phyloP scores from a whole-genome alignment of 805 yeast species.

The Yamadazyma takamatsuzukensis region DNA sequence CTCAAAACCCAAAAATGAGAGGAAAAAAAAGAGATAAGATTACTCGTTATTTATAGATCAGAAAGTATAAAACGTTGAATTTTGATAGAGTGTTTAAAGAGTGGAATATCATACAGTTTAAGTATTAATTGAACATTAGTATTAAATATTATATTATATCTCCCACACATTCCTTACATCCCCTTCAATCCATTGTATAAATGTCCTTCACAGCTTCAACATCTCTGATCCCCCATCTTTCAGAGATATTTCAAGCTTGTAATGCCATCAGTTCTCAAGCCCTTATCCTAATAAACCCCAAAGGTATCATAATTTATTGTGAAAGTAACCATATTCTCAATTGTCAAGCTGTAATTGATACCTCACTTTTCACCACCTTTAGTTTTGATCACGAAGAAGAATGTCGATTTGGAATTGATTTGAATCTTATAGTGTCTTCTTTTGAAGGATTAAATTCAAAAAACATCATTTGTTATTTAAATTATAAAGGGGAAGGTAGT shows the following conservation, averaged over 20 bases:
- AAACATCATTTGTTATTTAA: conserved; percentile 30
- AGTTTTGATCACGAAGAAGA: conserved; percentile 14
- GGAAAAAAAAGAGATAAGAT: no score
- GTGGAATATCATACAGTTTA: no score
- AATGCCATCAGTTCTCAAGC: conserved; percentile 32
- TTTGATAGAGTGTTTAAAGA: no score
- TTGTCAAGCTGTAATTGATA: conserved; percentile 32
- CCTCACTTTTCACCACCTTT: conserved; percentile 31
- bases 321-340: conserved; percentile 36
- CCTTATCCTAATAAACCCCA: conserved; percentile 26
- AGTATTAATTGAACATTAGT: no score
- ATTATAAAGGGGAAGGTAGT: conserved; percentile 35
- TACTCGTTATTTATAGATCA: no score
- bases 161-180: no score
- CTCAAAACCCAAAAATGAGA: no score
- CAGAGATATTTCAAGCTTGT: conserved; percentile 32
- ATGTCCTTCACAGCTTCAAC: conserved; percentile 33
- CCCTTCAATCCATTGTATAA: no score
- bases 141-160: no score
- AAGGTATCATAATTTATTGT: conserved; percentile 31
- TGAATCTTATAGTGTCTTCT: conserved; percentile 31
- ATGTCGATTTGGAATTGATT: conserved; percentile 32
- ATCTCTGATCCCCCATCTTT: conserved; percentile 32
- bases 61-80: no score
- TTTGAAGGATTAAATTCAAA: conserved; percentile 31